Evolutionary conservation across 306 rosid genomes (phyloP).

Genomic region (Cucumis hystrix): DNA sequence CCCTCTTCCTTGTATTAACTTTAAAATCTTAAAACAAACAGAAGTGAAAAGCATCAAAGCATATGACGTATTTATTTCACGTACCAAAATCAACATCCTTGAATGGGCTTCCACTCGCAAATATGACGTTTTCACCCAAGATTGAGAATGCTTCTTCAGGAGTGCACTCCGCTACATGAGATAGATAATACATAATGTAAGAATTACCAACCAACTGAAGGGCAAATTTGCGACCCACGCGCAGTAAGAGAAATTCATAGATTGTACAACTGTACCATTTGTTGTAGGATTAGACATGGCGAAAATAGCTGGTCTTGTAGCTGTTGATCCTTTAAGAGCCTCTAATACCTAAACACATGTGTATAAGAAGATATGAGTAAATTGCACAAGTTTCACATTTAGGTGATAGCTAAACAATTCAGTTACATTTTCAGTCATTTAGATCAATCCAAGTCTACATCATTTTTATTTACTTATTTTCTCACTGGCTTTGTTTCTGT

Average conservation of each 20-base stretch:
- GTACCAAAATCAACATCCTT: conserved; percentile 79
- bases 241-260: background rate
- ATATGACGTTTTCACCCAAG: conserved; percentile 76
- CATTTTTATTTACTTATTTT: background rate
- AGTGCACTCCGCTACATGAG: conserved; percentile 82
- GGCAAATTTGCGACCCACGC: background rate
- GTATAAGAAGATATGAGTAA: background rate
- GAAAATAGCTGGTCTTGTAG: conserved; percentile 94
- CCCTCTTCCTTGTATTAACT: background rate
- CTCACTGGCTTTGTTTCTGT: background rate
- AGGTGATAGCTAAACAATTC: background rate
- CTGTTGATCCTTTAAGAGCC: conserved; percentile 86
- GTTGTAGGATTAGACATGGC: conserved; percentile 99
- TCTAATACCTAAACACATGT: conserved; percentile 57
- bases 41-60: background rate
- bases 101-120: conserved; percentile 99
- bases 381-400: background rate
- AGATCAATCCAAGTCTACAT: background rate
- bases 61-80: conserved; percentile 3
- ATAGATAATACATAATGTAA: background rate
- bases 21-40: background rate
- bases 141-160: conserved; percentile 87
- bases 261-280: conserved; percentile 39
- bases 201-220: background rate
- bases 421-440: background rate